Conservation (phyloP, 371 early-diverging fungal species). For the Circinella umbellata region DNA sequence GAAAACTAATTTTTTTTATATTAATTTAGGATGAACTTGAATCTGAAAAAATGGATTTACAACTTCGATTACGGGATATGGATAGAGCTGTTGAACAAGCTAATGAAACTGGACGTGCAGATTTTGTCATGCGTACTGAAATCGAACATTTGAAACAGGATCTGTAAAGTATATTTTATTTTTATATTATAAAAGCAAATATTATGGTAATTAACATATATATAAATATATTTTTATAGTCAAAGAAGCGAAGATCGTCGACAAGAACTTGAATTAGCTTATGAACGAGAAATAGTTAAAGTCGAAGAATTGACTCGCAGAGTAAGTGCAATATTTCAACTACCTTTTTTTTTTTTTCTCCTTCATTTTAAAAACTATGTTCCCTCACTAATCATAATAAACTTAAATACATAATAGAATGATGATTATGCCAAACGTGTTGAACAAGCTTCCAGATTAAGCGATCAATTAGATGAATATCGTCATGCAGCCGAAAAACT, state of each 20-base stretch:
- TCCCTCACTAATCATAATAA: no score
- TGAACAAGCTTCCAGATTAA: constrained; percentile 72
- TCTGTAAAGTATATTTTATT: constrained; percentile 55
- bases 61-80: constrained; percentile 70
- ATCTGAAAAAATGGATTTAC: constrained; percentile 68
- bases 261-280: constrained; percentile 72
- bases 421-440: constrained; percentile 61
- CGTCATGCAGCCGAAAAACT: constrained; percentile 87
- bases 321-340: constrained; percentile 26
- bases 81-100: constrained; percentile 71
- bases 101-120: constrained; percentile 80
- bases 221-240: constrained; percentile 35
- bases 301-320: constrained; percentile 73
- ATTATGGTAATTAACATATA: neutral
- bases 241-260: constrained; percentile 80
- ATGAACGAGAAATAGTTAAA: constrained; percentile 59
- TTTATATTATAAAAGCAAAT: neutral
- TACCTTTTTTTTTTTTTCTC: no score
- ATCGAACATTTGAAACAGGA: constrained; percentile 86
- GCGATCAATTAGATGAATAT: constrained; percentile 91
- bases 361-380: no score
- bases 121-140: constrained; percentile 85
- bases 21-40: constrained; percentile 66
- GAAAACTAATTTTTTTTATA: no score
- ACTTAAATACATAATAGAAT: constrained; percentile 33